These are phyloP conservation scores for Claviceps maximensis DNA, from an alignment of 2,329 filamentous ascomycete genomes.

Conservation along the genomic window DNA sequence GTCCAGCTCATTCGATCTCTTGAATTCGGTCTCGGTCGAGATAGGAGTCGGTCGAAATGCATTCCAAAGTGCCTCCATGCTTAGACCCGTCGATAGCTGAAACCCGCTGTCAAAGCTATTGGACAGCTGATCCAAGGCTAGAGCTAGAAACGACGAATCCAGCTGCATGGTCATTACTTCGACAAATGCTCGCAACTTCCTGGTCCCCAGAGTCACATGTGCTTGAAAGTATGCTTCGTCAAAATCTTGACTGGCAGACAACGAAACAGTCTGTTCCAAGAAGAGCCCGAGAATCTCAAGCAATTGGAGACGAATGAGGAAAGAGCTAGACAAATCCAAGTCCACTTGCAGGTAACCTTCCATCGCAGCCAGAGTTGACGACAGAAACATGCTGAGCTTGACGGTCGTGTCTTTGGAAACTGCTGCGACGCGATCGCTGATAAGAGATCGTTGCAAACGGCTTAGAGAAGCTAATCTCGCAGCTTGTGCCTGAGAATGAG, in stretches of 20 bases:
- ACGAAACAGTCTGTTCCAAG: constrained; percentile 38
- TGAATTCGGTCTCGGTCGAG: constrained; percentile 29
- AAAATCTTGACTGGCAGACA: constrained; percentile 33
- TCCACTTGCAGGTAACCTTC: constrained; percentile 28
- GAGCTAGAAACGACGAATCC: constrained; percentile 24
- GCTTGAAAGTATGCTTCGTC: constrained; percentile 53
- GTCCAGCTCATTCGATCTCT: constrained; percentile 37
- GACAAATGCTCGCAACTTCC: constrained; percentile 25
- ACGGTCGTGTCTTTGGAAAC: constrained; percentile 50
- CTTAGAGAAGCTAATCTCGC: constrained; percentile 41
- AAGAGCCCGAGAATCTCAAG: constrained; percentile 33
- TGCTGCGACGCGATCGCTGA: constrained; percentile 39
- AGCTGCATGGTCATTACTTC: constrained; percentile 11
- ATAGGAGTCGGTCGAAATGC: constrained; percentile 51
- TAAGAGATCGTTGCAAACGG: constrained; percentile 46
- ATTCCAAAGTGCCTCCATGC: constrained; percentile 71
- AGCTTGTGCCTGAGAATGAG: constrained; percentile 25
- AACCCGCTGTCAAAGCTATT: constrained; percentile 55
- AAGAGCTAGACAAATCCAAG: constrained; percentile 9
- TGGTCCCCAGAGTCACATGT: constrained; percentile 39
- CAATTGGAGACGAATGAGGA: constrained; percentile 11
- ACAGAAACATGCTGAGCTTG: constrained; percentile 37
- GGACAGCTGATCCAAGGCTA: constrained; percentile 30
- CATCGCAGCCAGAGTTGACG: constrained; percentile 26
- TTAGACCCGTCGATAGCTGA: constrained; percentile 59